Evolutionary conservation across 176 grass and related monocot species (phyloP).

Genomic region (Aegilops longissima): DNA sequence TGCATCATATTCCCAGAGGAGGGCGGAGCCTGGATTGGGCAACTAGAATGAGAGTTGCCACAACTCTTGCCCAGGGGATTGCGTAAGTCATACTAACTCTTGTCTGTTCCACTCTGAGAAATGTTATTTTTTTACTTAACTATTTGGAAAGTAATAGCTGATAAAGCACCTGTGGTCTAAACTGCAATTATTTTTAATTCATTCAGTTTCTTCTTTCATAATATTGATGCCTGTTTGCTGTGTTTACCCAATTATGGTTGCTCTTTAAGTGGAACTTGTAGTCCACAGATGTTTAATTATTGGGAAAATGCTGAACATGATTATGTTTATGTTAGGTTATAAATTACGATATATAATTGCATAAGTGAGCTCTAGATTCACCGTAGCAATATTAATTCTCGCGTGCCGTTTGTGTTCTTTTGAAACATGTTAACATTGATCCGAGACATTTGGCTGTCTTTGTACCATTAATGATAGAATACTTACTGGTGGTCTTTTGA

Average conservation of each 20-base stretch:
- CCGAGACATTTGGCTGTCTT: neutral
- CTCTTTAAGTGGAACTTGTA: neutral
- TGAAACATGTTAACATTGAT: neutral
- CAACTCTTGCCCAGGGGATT: slow-evolving; percentile 95
- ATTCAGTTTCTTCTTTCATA: neutral
- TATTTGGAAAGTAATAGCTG: neutral
- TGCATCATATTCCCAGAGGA: slow-evolving; percentile 91
- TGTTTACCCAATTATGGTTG: neutral
- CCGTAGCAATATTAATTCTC: neutral
- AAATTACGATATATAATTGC: neutral
- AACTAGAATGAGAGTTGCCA: slow-evolving; percentile 95
- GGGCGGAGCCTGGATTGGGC: slow-evolving; percentile 91
- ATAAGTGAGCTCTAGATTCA: neutral
- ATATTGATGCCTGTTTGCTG: neutral
- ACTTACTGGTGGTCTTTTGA: slow-evolving; percentile 17
- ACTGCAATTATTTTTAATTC: neutral
- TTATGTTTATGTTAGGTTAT: slow-evolving; percentile 12
- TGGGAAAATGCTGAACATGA: neutral
- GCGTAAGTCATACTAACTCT: slow-evolving; percentile 65
- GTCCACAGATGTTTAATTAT: neutral
- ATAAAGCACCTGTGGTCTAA: neutral
- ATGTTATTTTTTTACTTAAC: neutral
- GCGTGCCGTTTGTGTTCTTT: neutral
- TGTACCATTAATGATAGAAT: neutral
- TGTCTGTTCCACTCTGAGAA: neutral